Base-by-base conservation (phyloP, 2,329 filamentous ascomycete genomes). In the Neonectria ditissima region DNA sequence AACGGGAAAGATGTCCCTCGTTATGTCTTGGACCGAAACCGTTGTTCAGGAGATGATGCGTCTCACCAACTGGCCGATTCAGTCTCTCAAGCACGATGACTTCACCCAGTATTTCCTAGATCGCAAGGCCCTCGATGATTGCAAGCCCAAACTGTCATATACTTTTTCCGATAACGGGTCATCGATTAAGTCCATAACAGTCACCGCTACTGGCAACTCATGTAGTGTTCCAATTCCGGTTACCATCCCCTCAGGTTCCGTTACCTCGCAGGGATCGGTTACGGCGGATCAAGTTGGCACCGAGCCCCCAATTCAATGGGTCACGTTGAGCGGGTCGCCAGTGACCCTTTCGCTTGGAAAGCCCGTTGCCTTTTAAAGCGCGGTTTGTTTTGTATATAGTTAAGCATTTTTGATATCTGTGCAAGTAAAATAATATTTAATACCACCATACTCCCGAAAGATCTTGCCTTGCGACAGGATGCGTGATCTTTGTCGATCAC, bases 21-120 rank as follows among this genome's bases (percentile, higher is more conserved):
- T 68, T 13, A 64, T 57, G 34, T 26, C 61, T 2, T 68, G 66
- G 66, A 65, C 66, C 43, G 66, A 68, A 62, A 65, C 66, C 18
- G 45, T 68, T 14, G 39, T 62, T 1, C 66, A 68, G 66, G 66
- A 67, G 14, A 32, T 68, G 34, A 47, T 39, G 41, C 66, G 66
- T 18, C 55, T 68, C 26, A 67, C 66, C 41, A 53, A 65, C 54
- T 68, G 66, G 66, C 66, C 66, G 9, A 56, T 68, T 9, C 14
- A 50, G 4, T 62, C 61, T 2, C 47, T 67, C 20, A 68, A 60
- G 39, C 66, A 68, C 32, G 66, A 68, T 14, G 58, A 62, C 13
- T 64, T 67, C 18, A 62, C 66, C 13, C 30, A 67, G 24, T 67
- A 62, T 41, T 68, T 68, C 57, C 55, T 65, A 6, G 32, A 68